phyloP scores from a whole-genome alignment of 495 filamentous ascomycete genomes.

The Aspergillus incahuasiensis region DNA sequence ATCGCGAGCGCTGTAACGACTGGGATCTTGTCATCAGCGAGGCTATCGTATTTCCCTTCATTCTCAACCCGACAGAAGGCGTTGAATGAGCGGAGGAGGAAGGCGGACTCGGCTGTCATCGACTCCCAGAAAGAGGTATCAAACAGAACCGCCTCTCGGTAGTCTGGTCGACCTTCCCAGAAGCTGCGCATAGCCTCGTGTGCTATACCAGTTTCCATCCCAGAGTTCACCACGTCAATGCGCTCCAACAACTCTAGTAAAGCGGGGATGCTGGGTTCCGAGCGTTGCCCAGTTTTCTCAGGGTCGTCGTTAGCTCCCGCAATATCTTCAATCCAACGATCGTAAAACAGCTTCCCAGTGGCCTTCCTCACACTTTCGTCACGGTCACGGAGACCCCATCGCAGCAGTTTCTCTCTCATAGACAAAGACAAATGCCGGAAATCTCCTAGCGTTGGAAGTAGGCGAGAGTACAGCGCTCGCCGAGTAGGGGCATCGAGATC shows the following conservation, averaged over 20 bases:
- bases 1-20: conserved; percentile 87
- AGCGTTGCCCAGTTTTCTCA: conserved; percentile 43
- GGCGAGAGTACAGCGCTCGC: conserved; percentile 77
- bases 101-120: conserved; percentile 78
- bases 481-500: conserved; percentile 82
- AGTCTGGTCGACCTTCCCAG: conserved; percentile 92
- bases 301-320: conserved; percentile 55
- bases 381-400: conserved; percentile 91
- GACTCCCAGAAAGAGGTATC: conserved; percentile 85
- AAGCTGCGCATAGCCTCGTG: conserved; percentile 91
- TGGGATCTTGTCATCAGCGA: conserved; percentile 89
- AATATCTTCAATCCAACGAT: conserved; percentile 94
- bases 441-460: conserved; percentile 87
- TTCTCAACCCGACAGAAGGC: conserved; percentile 76
- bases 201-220: conserved; percentile 82
- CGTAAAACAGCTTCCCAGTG: conserved; percentile 81
- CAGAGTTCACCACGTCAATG: conserved; percentile 87
- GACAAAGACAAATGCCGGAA: conserved; percentile 93
- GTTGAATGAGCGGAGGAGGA: conserved; percentile 86
- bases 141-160: conserved; percentile 74
- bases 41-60: conserved; percentile 61
- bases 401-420: conserved; percentile 91
- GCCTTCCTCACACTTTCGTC: conserved; percentile 94
- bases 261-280: conserved; percentile 64
- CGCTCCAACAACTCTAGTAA: conserved; percentile 89